These are phyloP conservation scores for Chenopodium quinoa DNA, from an alignment of 148 eudicot species.

Conservation along the genomic window DNA sequence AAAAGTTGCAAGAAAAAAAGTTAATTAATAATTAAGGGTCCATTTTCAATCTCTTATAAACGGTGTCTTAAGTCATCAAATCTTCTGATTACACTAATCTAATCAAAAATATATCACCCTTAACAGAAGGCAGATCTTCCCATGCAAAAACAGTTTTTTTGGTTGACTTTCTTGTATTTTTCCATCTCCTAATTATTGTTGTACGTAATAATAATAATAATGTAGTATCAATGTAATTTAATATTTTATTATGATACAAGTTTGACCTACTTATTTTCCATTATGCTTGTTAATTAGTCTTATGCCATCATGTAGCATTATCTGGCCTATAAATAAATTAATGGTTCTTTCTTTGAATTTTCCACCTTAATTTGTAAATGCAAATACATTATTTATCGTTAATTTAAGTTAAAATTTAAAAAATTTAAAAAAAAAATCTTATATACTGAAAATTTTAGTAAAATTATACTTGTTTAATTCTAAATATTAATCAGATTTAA, in stretches of 20 bases:
- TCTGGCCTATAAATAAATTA: too few relatives aligned
- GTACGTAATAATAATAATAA: not conserved
- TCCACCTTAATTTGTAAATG: not conserved
- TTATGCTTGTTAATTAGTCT: not conserved
- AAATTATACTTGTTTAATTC: too few relatives aligned
- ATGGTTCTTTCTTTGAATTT: not conserved
- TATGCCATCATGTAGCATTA: not conserved
- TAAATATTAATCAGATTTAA: too few relatives aligned
- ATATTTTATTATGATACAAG: not conserved
- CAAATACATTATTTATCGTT: too few relatives aligned
- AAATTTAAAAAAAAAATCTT: too few relatives aligned
- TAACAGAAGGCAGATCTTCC: slow-evolving; percentile 14
- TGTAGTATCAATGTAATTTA: not conserved
- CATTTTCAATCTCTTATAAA: slow-evolving; percentile 18
- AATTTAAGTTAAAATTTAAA: too few relatives aligned
- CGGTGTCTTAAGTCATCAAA: slow-evolving; percentile 16
- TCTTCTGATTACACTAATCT: slow-evolving; percentile 29
- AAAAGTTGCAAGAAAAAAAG: slow-evolving; percentile 16
- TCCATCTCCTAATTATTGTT: not conserved
- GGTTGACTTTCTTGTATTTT: slow-evolving; percentile 6
- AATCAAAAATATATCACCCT: slow-evolving; percentile 11
- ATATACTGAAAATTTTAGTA: too few relatives aligned
- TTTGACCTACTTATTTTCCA: slow-evolving; percentile 9
- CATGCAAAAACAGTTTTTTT: slow-evolving; percentile 8
- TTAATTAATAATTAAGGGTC: slow-evolving; percentile 17